Evolutionary conservation across 495 filamentous ascomycete genomes (phyloP).

Genomic region (Hyaloscypha hepaticicola): DNA sequence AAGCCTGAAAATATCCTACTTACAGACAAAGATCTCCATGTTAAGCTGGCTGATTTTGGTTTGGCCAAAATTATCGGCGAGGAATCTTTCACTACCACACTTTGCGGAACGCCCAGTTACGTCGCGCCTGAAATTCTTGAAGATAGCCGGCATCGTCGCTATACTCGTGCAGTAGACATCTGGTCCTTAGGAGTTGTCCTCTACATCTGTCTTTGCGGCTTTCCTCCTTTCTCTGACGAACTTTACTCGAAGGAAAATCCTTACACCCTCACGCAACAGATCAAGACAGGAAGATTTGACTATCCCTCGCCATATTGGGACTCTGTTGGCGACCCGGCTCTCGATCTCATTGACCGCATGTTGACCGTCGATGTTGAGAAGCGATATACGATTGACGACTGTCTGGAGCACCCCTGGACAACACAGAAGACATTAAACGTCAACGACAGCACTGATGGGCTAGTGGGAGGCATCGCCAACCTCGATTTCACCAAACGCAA

Average conservation of each 20-base stretch:
- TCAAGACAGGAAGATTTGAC: conserved; percentile 83
- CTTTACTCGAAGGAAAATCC: conserved; percentile 75
- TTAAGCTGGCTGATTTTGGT: conserved; percentile 97
- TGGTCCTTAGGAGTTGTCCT: conserved; percentile 99
- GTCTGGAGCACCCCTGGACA: conserved; percentile 89
- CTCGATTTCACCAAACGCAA: conserved; percentile 86
- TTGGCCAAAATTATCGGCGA: conserved; percentile 98
- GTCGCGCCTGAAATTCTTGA: conserved; percentile 95
- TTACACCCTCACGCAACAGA: conserved; percentile 85
- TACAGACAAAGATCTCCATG: conserved; percentile 73
- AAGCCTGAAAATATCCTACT: conserved; percentile 98
- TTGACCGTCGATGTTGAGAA: conserved; percentile 80
- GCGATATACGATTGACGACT: conserved; percentile 85
- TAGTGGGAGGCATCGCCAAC: conserved; percentile 76
- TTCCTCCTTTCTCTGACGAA: conserved; percentile 96
- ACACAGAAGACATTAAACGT: conserved; percentile 53
- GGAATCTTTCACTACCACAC: conserved; percentile 95
- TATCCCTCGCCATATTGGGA: conserved; percentile 99
- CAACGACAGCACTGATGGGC: conserved; percentile 88
- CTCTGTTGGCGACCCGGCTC: conserved; percentile 79
- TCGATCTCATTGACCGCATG: conserved; percentile 96
- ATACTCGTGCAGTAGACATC: conserved; percentile 92
- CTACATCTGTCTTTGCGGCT: conserved; percentile 98
- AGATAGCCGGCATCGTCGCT: conserved; percentile 72
- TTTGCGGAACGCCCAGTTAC: conserved; percentile 95